These are phyloP conservation scores for Triadica sebifera DNA, from an alignment of 345 rosid genomes.

Conservation along the genomic window DNA sequence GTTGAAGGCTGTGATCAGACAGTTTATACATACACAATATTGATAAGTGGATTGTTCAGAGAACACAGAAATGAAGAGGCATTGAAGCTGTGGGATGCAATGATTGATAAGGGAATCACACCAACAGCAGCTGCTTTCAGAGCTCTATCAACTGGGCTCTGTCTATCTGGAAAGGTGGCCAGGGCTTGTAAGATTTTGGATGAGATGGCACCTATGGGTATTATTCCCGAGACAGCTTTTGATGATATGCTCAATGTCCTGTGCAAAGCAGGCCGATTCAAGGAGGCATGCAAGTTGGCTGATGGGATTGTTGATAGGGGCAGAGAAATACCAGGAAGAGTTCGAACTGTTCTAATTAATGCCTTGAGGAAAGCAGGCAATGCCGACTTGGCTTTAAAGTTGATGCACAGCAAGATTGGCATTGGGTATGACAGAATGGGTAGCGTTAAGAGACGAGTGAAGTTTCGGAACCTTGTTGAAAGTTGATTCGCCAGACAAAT, in stretches of 20 bases:
- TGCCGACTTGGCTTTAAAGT: constrained; percentile 71
- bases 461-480: constrained; percentile 61
- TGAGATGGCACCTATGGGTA: constrained; percentile 81
- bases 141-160: constrained; percentile 67
- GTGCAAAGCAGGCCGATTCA: constrained; percentile 72
- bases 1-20: constrained; percentile 74
- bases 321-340: constrained; percentile 72
- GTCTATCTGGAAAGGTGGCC: constrained; percentile 84
- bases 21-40: constrained; percentile 71
- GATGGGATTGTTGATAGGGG: constrained; percentile 85
- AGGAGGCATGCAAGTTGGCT: constrained; percentile 83
- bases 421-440: constrained; percentile 78
- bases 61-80: constrained; percentile 79
- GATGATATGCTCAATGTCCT: constrained; percentile 73
- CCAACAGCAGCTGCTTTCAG: constrained; percentile 80
- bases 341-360: constrained; percentile 69
- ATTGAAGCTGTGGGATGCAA: constrained; percentile 69
- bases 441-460: constrained; percentile 68
- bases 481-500: constrained; percentile 21
- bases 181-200: constrained; percentile 87
- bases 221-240: constrained; percentile 69
- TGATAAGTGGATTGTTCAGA: constrained; percentile 56
- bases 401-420: constrained; percentile 88
- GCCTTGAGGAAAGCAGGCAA: constrained; percentile 87
- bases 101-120: constrained; percentile 84